Evolutionary conservation across 495 filamentous ascomycete species (phyloP).

Genomic region (Alectoria sarmentosa): DNA sequence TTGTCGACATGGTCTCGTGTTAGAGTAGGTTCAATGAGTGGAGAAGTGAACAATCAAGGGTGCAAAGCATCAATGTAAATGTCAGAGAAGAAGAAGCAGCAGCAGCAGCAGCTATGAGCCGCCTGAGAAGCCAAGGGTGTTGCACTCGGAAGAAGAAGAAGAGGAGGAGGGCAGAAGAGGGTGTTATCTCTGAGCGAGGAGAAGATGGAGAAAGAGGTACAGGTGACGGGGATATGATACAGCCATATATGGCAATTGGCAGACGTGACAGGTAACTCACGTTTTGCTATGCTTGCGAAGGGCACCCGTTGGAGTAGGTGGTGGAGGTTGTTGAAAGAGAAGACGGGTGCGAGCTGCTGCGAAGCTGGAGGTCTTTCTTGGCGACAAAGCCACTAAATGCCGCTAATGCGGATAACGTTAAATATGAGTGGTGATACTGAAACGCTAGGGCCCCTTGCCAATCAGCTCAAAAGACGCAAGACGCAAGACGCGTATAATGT

Average conservation of each 20-base stretch:
- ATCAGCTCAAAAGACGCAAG: no score
- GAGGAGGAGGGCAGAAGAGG: slow-evolving; percentile 19
- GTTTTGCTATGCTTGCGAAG: slow-evolving; percentile 19
- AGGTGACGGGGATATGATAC: slow-evolving; percentile 27
- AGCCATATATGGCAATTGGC: slow-evolving; percentile 21
- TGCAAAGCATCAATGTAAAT: slow-evolving; percentile 30
- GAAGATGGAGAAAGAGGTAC: slow-evolving; percentile 14
- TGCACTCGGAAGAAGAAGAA: slow-evolving; percentile 14
- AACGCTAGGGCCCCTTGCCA: no score
- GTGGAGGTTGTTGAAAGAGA: slow-evolving; percentile 14
- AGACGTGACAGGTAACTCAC: slow-evolving; percentile 29
- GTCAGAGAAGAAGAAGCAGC: slow-evolving; percentile 22
- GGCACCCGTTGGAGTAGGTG: slow-evolving; percentile 9
- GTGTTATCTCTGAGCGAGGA: slow-evolving; percentile 13
- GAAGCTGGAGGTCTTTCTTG: slow-evolving; percentile 13
- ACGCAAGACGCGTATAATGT: background rate
- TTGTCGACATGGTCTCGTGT: slow-evolving; percentile 27
- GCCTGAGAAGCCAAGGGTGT: slow-evolving; percentile 19
- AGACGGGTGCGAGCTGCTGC: slow-evolving; percentile 10
- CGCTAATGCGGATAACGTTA: slow-evolving; percentile 1
- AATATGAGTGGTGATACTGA: background rate
- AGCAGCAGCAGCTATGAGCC: slow-evolving; percentile 20
- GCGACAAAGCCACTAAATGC: slow-evolving; percentile 4
- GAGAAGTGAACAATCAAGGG: slow-evolving; percentile 17
- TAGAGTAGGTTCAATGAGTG: slow-evolving; percentile 25